Evolutionary conservation across 2,329 filamentous ascomycete species (phyloP).

Genomic region (Fusarium beomiforme): DNA sequence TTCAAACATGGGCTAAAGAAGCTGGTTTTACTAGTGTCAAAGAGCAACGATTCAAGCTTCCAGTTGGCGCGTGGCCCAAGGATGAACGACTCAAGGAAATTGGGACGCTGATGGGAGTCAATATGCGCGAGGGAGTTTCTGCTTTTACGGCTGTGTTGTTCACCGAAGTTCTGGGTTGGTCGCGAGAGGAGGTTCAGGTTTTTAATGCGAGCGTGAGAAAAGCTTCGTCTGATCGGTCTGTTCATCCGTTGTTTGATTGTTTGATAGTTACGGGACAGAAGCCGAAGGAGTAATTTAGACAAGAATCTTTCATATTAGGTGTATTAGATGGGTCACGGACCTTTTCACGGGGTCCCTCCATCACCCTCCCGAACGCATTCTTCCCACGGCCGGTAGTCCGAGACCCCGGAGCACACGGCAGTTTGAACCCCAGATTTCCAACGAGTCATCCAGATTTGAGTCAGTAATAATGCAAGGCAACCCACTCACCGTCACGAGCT

Average conservation of each 20-base stretch:
- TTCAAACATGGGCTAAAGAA: slow-evolving; percentile 44
- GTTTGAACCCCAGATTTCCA: not conserved
- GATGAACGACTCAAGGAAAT: slow-evolving; percentile 36
- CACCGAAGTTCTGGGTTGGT: slow-evolving; percentile 52
- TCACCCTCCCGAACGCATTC: not conserved
- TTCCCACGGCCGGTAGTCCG: not conserved
- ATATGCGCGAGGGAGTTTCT: slow-evolving; percentile 50
- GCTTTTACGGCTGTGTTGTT: slow-evolving; percentile 52
- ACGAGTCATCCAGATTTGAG: not conserved
- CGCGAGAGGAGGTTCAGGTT: slow-evolving; percentile 56
- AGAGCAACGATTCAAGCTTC: slow-evolving; percentile 47
- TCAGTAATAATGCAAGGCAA: fast-evolving
- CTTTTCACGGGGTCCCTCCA: fast-evolving
- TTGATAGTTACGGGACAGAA: slow-evolving; percentile 46
- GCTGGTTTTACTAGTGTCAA: slow-evolving; percentile 51
- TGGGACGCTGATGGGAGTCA: slow-evolving; percentile 51
- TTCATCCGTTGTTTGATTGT: slow-evolving; percentile 47
- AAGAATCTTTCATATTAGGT: fast-evolving
- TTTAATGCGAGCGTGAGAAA: slow-evolving; percentile 40
- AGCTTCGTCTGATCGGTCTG: slow-evolving; percentile 37
- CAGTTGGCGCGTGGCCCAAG: slow-evolving; percentile 52
- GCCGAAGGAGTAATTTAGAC: not conserved
- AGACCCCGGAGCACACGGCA: no score
- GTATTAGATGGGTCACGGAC: fast-evolving
- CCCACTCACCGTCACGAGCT: fast-evolving